Conservation (phyloP, 495 filamentous ascomycete genomes). For the Xylaria flabelliformis region DNA sequence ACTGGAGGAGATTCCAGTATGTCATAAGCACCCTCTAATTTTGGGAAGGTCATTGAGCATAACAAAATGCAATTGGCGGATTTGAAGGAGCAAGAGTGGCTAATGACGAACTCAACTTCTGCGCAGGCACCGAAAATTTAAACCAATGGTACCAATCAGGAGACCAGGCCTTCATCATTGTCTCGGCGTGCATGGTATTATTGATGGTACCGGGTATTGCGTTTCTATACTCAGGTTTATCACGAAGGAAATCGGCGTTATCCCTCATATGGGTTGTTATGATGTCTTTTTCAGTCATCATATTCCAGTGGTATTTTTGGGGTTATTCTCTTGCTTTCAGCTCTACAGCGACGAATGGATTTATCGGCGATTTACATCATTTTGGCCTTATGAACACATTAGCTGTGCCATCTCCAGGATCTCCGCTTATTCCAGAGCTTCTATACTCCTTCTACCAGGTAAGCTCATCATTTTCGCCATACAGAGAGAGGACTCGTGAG, state of each 20-base stretch:
- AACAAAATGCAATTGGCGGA: slow-evolving; percentile 1
- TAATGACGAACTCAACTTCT: slow-evolving; percentile 27
- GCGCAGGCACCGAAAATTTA: slow-evolving; percentile 71
- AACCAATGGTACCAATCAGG: slow-evolving; percentile 81
- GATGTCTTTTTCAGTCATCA: slow-evolving; percentile 87
- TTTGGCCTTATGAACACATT: slow-evolving; percentile 83
- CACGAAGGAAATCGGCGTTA: slow-evolving; percentile 91
- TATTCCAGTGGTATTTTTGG: slow-evolving; percentile 99
- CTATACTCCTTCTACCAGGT: slow-evolving; percentile 91
- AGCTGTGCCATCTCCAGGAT: slow-evolving; percentile 79
- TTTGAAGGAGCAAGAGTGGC: slow-evolving; percentile 1
- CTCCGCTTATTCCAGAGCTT: slow-evolving; percentile 83
- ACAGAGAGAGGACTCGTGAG: slow-evolving; percentile 59
- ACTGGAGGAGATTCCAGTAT: slow-evolving; percentile 84
- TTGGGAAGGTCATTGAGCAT: slow-evolving; percentile 11
- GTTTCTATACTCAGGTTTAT: slow-evolving; percentile 97
- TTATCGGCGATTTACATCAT: slow-evolving; percentile 85
- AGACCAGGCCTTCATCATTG: slow-evolving; percentile 83
- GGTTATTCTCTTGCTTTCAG: slow-evolving; percentile 95
- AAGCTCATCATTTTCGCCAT: slow-evolving; percentile 71
- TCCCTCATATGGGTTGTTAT: slow-evolving; percentile 95
- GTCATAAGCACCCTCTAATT: slow-evolving; percentile 41
- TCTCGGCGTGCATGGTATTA: slow-evolving; percentile 93
- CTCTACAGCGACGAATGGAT: slow-evolving; percentile 74
- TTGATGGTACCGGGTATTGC: slow-evolving; percentile 95